Evolutionary conservation across 2,329 filamentous ascomycete species (phyloP), one percentile per base, ranked within the genome.

Genomic region (Penicillium sclerotigenum): DNA sequence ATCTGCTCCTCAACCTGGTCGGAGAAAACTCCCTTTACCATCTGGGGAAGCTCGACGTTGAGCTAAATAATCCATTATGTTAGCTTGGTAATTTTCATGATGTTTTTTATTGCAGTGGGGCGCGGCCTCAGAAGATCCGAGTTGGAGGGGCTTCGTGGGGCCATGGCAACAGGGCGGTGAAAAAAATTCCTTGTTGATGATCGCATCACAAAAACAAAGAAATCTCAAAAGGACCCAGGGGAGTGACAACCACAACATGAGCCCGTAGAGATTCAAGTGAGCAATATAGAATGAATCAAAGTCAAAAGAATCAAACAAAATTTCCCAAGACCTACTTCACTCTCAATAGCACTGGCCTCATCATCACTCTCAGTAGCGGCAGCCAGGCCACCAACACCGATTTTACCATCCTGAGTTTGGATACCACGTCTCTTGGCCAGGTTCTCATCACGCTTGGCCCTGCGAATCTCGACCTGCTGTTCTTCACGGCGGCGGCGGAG

Each of bases 1-100:
- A 99, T 99, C 79, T 99, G 94, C 67, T 89, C 85, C 73, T 99
- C 94, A 77, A 99, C 97, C 79, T 97, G 91, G 64, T 99, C 93
- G 63, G 94, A 99, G 80, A 99, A 97, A 71, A 99, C 94, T 61
- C 94, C 94, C 72, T 89, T 84, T 60, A 97, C 94, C 94, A 99
- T 99, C 80, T 94, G 87, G 68, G 94, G 94, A 67, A 99, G 91
- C 74, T 99, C 94, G 78, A 97, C 92, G 74, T 94, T 96, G 75
- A 99, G 83, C 94, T 99, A 66, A 8, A 68, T 51, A 58, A 57
- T 18, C n/a, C 62, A 57, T 58, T 29, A 46, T 63, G 64, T 71
- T 67, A 53, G 55, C 64, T 51, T 50, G 34, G 46, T 65, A 59
- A 65, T 65, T 37, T 52, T 37, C 50, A 40, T 60, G 38, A 52